Conservation (phyloP, 345 rosid genomes). For the Excoecaria agallocha region DNA sequence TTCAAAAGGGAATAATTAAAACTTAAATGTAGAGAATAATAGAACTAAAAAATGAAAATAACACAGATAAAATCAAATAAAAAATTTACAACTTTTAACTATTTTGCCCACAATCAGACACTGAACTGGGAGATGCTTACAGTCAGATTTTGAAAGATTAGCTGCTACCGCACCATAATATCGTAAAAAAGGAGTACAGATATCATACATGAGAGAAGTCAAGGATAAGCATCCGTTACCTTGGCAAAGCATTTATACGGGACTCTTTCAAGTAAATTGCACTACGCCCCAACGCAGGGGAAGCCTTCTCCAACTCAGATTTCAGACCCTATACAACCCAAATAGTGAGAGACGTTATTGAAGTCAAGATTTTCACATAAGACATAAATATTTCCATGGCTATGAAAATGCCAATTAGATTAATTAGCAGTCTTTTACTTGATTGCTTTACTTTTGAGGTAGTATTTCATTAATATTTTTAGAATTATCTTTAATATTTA, state of each 20-base stretch:
- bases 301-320: conserved; percentile 92
- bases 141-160: not conserved
- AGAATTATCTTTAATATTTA: no score
- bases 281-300: conserved; percentile 81
- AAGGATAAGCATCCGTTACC: conserved; percentile 37
- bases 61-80: not conserved
- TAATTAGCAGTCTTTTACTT: no score
- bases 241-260: conserved; percentile 72
- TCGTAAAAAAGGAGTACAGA: not conserved
- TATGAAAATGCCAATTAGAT: not conserved
- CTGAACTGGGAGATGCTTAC: not conserved
- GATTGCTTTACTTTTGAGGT: no score
- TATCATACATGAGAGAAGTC: not conserved
- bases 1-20: conserved; percentile 3
- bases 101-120: not conserved
- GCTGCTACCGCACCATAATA: not conserved
- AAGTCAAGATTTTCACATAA: not conserved
- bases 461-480: no score
- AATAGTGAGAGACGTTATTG: conserved; percentile 7
- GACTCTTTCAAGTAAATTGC: conserved; percentile 86
- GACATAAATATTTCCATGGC: not conserved
- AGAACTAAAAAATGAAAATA: not conserved
- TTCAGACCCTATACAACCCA: conserved; percentile 62
- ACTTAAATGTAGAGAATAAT: conserved; percentile 1
- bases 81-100: not conserved